Conservation (phyloP, 805 yeast species). For the Starmerella lactis-condensi region DNA sequence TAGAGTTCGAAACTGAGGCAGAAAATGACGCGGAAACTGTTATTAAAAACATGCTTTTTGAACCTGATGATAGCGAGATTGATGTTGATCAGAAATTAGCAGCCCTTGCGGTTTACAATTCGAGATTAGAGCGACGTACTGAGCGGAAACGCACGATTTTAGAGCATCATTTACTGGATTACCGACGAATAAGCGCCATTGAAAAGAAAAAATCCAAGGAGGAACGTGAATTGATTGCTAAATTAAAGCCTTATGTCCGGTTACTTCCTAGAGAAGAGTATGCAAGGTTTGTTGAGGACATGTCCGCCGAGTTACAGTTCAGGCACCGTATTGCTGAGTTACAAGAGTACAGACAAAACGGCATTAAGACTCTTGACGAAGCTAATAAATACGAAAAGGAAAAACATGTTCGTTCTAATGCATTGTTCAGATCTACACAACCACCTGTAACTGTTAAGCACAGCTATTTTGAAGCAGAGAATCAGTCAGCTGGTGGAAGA, state of each 20-base stretch:
- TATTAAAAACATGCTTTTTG: constrained; percentile 88
- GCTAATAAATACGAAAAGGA: constrained; percentile 82
- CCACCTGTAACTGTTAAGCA: constrained; percentile 11
- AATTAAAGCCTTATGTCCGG: constrained; percentile 63
- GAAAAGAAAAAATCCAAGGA: constrained; percentile 82
- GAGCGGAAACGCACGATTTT: constrained; percentile 75
- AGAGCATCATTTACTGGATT: constrained; percentile 63
- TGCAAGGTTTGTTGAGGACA: constrained; percentile 51
- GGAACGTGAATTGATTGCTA: constrained; percentile 63
- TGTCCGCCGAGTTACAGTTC: constrained; percentile 58
- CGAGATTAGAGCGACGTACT: constrained; percentile 75
- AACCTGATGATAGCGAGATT: constrained; percentile 72
- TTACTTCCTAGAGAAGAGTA: constrained; percentile 68
- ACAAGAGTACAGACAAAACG: constrained; percentile 85
- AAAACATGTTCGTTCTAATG: constrained; percentile 46
- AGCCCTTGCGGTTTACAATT: constrained; percentile 73
- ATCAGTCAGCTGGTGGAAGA: constrained; percentile 7
- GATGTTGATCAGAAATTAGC: constrained; percentile 83
- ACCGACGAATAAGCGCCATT: constrained; percentile 55
- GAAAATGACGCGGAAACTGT: constrained; percentile 93
- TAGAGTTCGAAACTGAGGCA: constrained; percentile 89
- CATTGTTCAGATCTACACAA: constrained; percentile 18
- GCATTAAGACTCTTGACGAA: constrained; percentile 63
- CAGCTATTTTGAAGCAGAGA: constrained; percentile 13
- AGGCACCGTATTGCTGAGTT: constrained; percentile 70